Percentiles rank a stretch among this genome's conserved stretches.
These are phyloP conservation scores for Volutella citrinella DNA, from an alignment of 2,329 filamentous ascomycete species.

Conservation along the genomic window DNA sequence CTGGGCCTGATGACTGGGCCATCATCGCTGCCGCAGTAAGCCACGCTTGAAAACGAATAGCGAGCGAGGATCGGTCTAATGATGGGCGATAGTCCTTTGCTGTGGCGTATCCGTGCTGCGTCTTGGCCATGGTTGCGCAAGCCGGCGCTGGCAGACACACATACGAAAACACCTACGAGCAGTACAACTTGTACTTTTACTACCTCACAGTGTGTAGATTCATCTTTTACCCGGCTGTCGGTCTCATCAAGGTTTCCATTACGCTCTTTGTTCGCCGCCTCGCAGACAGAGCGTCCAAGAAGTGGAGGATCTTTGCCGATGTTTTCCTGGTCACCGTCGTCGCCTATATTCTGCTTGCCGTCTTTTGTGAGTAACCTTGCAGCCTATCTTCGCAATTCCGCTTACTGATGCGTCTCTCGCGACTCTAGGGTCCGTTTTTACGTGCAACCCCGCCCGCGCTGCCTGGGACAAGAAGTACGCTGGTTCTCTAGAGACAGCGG, in stretches of 20 bases:
- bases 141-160: conserved; percentile 9
- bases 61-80: too few species aligned
- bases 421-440: conserved; percentile 6
- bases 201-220: conserved; percentile 9
- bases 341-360: conserved; percentile 9
- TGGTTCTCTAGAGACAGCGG: conserved; percentile 7
- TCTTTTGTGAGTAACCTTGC: conserved; percentile 6
- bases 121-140: conserved; percentile 8
- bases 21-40: conserved; percentile 11
- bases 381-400: too few species aligned
- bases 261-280: conserved; percentile 10
- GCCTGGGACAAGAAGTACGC: conserved; percentile 11
- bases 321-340: conserved; percentile 10
- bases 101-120: conserved; percentile 6
- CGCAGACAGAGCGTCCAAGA: conserved; percentile 7
- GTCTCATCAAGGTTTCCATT: conserved; percentile 11
- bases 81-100: conserved; percentile 7
- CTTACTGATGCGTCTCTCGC: too few species aligned
- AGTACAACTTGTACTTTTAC: conserved; percentile 11
- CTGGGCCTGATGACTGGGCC: conserved; percentile 11
- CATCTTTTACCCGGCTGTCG: conserved; percentile 10
- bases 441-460: conserved; percentile 4
- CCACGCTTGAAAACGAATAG: not conserved
- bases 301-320: conserved; percentile 12
- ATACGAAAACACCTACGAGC: conserved; percentile 9